Base-by-base conservation (phyloP, 148 eudicot species). In the Nepenthes mirabilis region DNA sequence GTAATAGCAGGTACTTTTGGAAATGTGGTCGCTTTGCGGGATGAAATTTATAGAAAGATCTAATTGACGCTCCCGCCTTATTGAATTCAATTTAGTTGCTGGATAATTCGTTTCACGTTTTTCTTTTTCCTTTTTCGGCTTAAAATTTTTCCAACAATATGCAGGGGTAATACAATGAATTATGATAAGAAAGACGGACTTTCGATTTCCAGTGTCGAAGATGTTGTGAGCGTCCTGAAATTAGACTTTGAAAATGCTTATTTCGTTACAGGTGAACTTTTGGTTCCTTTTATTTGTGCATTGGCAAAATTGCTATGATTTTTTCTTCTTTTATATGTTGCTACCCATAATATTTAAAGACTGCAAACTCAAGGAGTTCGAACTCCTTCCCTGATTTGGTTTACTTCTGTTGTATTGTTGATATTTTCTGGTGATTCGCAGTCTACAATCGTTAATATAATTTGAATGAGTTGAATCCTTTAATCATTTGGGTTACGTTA, bases 221-320 rank as follows among this genome's bases (percentile, higher is more conserved):
- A 87, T 70, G 71, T 90, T 63, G 14, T 87, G 61, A 60, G n/a
- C 56, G 59, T 71, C 37, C 79, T 90, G 56, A 74, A 73, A 70
- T 71, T 72, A 13, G 97, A 90, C 70, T 90, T 87, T 64, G 84
- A 76, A 35, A 80, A 84, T 67, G 85, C 89, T 14, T 90, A 90
- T 74, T 90, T 90, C 69, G 89, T 90, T 56, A 87, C 95, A 74
- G 97, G 97, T 49, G 14, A 10, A 6, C 10, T 49, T 49, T n/a
- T 49, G n/a, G 10, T 11, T 49, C 52, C 52, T 10, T 49, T n/a
- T 11, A 23, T 23, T 23, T 23, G 0, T 23, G 6, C 10, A 49
- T 49, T 49, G 14, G n/a, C 14, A 2, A 49, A 49, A 37, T 54
- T 45, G 47, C 33, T 33, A 40, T 48, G 51, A 53, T n/a, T 34